phyloP scores from a whole-genome alignment of 225 moss, liverwort and hornwort species.

The Sphagnum contortum region DNA sequence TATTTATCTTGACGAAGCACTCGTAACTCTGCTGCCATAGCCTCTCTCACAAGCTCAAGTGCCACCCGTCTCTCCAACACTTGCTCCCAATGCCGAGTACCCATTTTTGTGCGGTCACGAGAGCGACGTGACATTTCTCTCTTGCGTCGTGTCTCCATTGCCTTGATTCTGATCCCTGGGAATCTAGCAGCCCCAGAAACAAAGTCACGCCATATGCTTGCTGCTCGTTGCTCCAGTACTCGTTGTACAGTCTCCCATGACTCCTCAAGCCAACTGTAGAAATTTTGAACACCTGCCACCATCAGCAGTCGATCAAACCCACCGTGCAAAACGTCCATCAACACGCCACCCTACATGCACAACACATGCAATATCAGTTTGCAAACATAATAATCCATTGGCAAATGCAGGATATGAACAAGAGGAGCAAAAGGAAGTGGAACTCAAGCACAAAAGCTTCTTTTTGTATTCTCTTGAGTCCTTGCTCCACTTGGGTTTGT shows the following conservation, averaged over 20 bases:
- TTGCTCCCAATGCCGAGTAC: slow-evolving; percentile 72
- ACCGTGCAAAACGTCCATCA: slow-evolving; percentile 63
- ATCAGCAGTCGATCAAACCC: slow-evolving; percentile 65
- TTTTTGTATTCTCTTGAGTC: no score
- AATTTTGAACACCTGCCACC: slow-evolving; percentile 41
- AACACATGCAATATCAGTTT: no score
- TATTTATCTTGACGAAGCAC: slow-evolving; percentile 92
- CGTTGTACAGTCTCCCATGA: slow-evolving; percentile 35
- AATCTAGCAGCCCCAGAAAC: slow-evolving; percentile 52
- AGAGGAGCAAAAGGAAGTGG: no score
- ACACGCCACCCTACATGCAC: slow-evolving; percentile 34
- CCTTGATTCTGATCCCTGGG: slow-evolving; percentile 49
- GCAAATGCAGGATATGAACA: no score
- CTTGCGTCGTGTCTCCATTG: slow-evolving; percentile 51
- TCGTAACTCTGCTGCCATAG: slow-evolving; percentile 82
- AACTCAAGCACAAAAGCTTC: no score
- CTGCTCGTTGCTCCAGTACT: slow-evolving; percentile 58
- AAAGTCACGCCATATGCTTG: slow-evolving; percentile 59
- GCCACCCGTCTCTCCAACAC: slow-evolving; percentile 83
- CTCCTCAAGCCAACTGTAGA: slow-evolving; percentile 55
- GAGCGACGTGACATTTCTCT: slow-evolving; percentile 69
- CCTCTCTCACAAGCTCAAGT: slow-evolving; percentile 81
- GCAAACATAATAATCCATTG: no score
- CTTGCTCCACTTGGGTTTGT: no score
- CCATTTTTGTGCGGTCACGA: slow-evolving; percentile 48